Base-by-base conservation (phyloP, 2,329 filamentous ascomycete species). In the Neofusicoccum sp. region DNA sequence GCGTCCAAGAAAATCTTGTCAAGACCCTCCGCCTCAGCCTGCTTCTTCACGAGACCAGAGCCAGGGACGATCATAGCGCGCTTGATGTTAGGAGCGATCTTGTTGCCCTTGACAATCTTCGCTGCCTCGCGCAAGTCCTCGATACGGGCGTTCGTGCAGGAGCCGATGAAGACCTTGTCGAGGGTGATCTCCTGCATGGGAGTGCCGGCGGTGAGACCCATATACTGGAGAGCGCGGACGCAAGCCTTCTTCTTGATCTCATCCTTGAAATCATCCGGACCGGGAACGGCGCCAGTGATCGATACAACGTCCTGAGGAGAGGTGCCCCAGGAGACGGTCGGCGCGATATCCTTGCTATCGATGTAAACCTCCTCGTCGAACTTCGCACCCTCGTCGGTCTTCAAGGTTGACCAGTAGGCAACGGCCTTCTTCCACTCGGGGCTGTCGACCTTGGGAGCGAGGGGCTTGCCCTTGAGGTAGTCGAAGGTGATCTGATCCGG, bases 101-200 rank as follows among this genome's bases (percentile, higher is more conserved):
- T 93, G 78, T 86, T 90, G 70, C 93, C 95, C 74, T 93, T 86
- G 63, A 97, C 90, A 40, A 99, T 86, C 62, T 86, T 83, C 41
- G 95, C 91, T 8, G 93, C 95, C 31, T 90, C 89, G 41, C 93
- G 87, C 65, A 99, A 81, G 81, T 99, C 95, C 78, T 98, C 95
- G 65, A 99, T 97, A 71, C 95, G 87, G 12, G 93, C 91, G 75
- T 99, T 99, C 38, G 95, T 99, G 84, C 95, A 99, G 9, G 92
- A 96, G 47, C 95, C 95, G 68, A 98, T 97, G 75, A 98, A 99
- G 66, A 98, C 87, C 82, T 98, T 98, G 83, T 99, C 95, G 58
- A 98, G 79, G 30, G 82, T 78, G 66, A 99, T 88, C n/a, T 98
- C 92, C 74, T 96, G 86, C 88, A 99, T 95, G 7, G 85, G 89